These are phyloP conservation scores for Sinapis alba DNA, from an alignment of 441 rosid genomes.

Conservation along the genomic window DNA sequence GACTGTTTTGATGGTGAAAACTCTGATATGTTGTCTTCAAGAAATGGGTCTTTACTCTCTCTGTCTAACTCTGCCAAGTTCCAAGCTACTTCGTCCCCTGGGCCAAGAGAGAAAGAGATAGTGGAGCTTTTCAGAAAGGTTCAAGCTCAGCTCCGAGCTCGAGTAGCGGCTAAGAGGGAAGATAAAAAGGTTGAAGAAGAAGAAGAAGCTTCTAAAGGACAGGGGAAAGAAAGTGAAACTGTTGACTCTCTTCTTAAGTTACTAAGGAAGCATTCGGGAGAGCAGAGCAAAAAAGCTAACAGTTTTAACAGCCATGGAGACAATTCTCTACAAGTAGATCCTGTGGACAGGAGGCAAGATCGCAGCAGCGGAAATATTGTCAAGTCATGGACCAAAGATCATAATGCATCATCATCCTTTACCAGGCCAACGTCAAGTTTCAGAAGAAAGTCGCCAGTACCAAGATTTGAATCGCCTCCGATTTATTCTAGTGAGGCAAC, in stretches of 20 bases:
- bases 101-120: conserved; percentile 74
- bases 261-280: conserved; percentile 73
- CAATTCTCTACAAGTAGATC: conserved; percentile 37
- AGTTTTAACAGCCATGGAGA: conserved; percentile 37
- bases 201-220: conserved; percentile 52
- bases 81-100: conserved; percentile 71
- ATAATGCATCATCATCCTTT: conserved; percentile 41
- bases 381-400: conserved; percentile 33
- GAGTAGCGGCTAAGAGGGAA: conserved; percentile 63
- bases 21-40: conserved; percentile 50
- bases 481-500: conserved; percentile 47
- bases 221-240: conserved; percentile 60
- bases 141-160: conserved; percentile 74
- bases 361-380: conserved; percentile 35
- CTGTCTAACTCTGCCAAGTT: conserved; percentile 56
- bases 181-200: conserved; percentile 55
- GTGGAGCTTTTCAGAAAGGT: conserved; percentile 81
- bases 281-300: conserved; percentile 51
- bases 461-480: conserved; percentile 52
- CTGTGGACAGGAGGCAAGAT: conserved; percentile 35
- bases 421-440: conserved; percentile 68
- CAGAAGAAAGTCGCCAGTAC: conserved; percentile 63
- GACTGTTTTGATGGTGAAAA: conserved; percentile 53
- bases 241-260: conserved; percentile 74
- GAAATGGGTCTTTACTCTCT: conserved; percentile 61